phyloP scores from a whole-genome alignment of 495 filamentous ascomycete genomes.

The Xylaria flabelliformis region DNA sequence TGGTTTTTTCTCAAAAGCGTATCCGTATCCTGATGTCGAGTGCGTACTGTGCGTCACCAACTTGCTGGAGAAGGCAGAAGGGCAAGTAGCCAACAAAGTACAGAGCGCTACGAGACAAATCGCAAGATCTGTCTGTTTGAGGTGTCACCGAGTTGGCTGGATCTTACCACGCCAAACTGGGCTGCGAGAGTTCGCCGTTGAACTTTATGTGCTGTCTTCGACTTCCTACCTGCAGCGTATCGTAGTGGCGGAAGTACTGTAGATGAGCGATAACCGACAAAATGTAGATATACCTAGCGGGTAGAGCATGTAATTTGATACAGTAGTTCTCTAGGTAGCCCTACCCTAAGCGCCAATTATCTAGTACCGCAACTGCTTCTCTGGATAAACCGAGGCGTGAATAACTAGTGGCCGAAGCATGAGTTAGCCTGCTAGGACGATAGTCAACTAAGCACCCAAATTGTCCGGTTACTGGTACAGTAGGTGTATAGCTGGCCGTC shows the following conservation, averaged over 20 bases:
- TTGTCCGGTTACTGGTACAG: background rate
- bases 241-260: background rate
- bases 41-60: slow-evolving; percentile 12
- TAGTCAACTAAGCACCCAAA: background rate
- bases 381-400: background rate
- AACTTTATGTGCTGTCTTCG: background rate
- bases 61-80: background rate
- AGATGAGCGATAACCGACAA: background rate
- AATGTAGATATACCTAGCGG: background rate
- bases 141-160: background rate
- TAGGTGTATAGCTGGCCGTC: background rate
- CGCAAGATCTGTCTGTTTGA: background rate
- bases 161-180: background rate
- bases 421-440: background rate
- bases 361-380: background rate
- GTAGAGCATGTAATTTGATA: background rate
- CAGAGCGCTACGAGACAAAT: background rate
- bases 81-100: background rate
- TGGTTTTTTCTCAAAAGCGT: slow-evolving; percentile 12
- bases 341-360: background rate
- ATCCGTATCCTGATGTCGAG: slow-evolving; percentile 15
- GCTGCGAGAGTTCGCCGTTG: background rate
- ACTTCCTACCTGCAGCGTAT: background rate
- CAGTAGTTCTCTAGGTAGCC: background rate
- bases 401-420: background rate